Evolutionary conservation across 305 asterid species (phyloP), one percentile per base, ranked within the genome.

Genomic region (Fraxinus paxiana): DNA sequence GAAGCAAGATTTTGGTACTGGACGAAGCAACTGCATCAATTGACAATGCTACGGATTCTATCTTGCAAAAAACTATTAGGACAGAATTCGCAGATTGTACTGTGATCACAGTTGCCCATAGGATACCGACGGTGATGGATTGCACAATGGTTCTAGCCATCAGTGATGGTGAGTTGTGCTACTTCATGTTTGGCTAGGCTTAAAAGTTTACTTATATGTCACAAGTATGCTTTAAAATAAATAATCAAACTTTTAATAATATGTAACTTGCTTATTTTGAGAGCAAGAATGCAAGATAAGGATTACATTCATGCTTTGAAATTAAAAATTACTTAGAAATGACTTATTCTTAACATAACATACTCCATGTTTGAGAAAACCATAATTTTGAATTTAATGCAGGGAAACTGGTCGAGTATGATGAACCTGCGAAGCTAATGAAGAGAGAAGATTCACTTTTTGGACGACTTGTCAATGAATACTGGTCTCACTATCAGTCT

Each of bases 11-110:
- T 65, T 37, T 88, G 46, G 81, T 88, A 15, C 86, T 88, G 30
- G 91, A 88, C 33, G 91, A 88, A 83, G 89, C 91, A 51, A 88
- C 91, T 54, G 89, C 91, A 79, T 88, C 91, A 43, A 86, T 88
- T 41, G 91, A 88, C 82, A 86, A 84, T 78, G 79, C 89, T 15
- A 88, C 91, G 0, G 89, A 88, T 37, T 71, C 82, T 6, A 43
- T 84, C 2, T 73, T 86, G 18, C 88, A 88, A 18, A 86, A 81
- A 71, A 84, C 86, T 0, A 84, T 84, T 9, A 41, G 79, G 46
- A 71, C 77, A 30, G 88, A 86, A 70, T 88, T 86, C 33, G 76
- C 79, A 12, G 87, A 86, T 9, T 84, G 87, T 26, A 88, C 91
- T 5, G 88, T 86, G 3, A 88, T 88, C 43, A 84, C 89, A 79